A percentile compares a stretch with the other conserved stretches of the same genome.
These are phyloP conservation scores for Eimeria praecox DNA, from an alignment of 169 alveolate genomes.

Conservation along the genomic window DNA sequence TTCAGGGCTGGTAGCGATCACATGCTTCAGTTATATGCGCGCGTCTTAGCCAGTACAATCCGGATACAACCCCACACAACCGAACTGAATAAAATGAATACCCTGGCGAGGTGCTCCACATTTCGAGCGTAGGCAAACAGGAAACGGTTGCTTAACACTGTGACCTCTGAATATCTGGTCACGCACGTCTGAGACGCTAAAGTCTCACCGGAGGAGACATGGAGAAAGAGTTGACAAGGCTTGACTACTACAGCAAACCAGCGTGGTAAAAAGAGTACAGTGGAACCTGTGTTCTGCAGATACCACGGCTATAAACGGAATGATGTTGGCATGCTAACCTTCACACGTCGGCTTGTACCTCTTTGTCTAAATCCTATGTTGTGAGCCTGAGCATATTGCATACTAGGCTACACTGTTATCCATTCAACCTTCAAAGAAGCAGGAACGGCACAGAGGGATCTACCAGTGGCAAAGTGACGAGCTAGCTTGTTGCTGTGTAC, in stretches of 20 bases:
- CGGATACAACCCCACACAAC: not conserved
- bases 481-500: not conserved
- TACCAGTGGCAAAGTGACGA: not conserved
- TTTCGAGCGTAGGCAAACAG: not conserved
- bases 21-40: too few species aligned
- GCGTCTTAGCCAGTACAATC: too few species aligned
- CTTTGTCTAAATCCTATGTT: not conserved
- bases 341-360: not conserved
- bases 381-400: not conserved
- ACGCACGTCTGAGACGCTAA: too few species aligned
- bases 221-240: too few species aligned
- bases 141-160: not conserved
- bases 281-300: not conserved
- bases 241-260: not conserved
- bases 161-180: not conserved
- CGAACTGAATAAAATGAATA: not conserved
- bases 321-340: not conserved
- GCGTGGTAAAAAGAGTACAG: not conserved
- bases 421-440: not conserved
- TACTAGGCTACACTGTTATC: not conserved
- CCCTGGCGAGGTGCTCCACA: not conserved
- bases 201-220: too few species aligned
- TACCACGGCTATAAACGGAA: not conserved
- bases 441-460: not conserved
- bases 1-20: not conserved